These are phyloP conservation scores for Penicillium sp. DNA, from an alignment of 2,329 filamentous ascomycete genomes.

Conservation along the genomic window DNA sequence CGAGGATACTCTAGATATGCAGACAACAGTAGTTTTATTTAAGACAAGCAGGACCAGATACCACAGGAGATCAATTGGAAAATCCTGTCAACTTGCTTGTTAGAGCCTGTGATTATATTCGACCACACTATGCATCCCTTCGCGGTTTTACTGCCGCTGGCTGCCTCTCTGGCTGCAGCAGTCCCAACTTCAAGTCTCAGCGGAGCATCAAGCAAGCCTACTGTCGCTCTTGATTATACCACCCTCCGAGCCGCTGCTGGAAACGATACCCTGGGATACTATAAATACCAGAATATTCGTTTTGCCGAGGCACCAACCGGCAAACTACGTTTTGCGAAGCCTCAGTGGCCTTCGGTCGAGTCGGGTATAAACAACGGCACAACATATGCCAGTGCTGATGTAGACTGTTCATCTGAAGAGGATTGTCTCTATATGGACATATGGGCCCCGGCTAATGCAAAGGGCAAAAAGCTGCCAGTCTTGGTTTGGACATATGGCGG, in stretches of 20 bases:
- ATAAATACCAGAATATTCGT: conserved; percentile 44
- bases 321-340: conserved; percentile 38
- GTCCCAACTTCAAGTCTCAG: conserved; percentile 4
- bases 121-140: conserved; percentile 6
- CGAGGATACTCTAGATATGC: neutral
- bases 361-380: conserved; percentile 37
- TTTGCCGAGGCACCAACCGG: conserved; percentile 30
- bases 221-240: conserved; percentile 34
- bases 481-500: conserved; percentile 38
- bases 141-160: conserved; percentile 10
- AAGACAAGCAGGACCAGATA: neutral
- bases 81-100: neutral
- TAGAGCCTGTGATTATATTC: neutral
- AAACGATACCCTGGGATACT: conserved; percentile 24
- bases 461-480: conserved; percentile 32
- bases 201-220: conserved; percentile 3
- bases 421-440: conserved; percentile 31
- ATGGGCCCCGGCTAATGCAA: conserved; percentile 28
- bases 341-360: conserved; percentile 33
- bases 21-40: neutral
- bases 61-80: neutral
- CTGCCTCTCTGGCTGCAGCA: conserved; percentile 8
- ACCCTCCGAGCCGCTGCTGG: conserved; percentile 32
- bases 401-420: conserved; percentile 37
- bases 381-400: conserved; percentile 33